Evolutionary conservation across 768 basidiomycete genomes (phyloP).

Genomic region (Mrakia frigida): DNA sequence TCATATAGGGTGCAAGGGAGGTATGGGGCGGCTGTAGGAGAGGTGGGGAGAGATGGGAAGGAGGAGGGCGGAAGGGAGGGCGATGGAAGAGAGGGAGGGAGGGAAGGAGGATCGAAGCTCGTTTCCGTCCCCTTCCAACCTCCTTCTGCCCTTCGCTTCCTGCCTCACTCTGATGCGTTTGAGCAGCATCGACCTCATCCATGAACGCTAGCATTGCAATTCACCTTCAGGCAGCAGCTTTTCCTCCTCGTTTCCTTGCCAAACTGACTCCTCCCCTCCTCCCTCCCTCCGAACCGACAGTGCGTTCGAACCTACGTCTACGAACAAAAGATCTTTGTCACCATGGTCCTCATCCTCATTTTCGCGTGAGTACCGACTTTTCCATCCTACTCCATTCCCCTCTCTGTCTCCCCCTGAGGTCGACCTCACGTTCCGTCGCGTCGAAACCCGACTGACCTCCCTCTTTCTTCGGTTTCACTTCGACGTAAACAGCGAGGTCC

Average conservation of each 20-base stretch:
- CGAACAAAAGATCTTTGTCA: conserved; percentile 84
- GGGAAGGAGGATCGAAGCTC: too few relatives aligned
- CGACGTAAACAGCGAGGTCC: conserved; percentile 59
- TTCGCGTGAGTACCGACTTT: conserved; percentile 42
- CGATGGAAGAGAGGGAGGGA: too few relatives aligned
- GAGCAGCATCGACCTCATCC: too few relatives aligned
- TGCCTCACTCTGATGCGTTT: not conserved
- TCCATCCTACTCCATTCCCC: not conserved
- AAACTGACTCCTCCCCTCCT: not conserved
- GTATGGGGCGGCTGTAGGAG: too few relatives aligned
- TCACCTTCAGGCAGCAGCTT: not conserved
- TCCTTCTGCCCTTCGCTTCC: too few relatives aligned
- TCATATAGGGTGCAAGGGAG: too few relatives aligned
- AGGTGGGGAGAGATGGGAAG: not conserved
- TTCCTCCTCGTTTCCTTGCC: not conserved
- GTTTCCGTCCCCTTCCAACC: too few relatives aligned
- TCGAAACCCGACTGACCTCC: not conserved
- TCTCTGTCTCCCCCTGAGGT: conserved; percentile 59
- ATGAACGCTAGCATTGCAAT: not conserved
- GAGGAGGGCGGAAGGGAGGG: too few relatives aligned
- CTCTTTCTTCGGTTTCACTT: not conserved
- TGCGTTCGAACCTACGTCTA: conserved; percentile 87
- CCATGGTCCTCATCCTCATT: conserved; percentile 87
- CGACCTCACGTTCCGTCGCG: not conserved
- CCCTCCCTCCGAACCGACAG: conserved; percentile 44